phyloP scores from a whole-genome alignment of 331 rosid genomes.

The Quercus lobata region DNA sequence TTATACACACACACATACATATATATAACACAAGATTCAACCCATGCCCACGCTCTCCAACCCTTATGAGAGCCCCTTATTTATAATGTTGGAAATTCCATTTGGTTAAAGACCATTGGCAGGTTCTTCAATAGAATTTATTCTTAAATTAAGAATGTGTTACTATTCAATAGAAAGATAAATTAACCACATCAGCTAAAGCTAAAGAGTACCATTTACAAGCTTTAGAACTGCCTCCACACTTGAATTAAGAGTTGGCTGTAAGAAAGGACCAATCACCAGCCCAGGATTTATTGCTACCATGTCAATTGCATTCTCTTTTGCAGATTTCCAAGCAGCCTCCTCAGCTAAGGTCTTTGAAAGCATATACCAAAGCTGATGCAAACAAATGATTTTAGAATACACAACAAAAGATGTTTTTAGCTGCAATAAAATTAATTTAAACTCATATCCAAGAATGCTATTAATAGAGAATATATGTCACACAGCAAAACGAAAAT shows the following conservation, averaged over 20 bases:
- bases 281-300: slow-evolving; percentile 14
- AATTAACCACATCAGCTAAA: not conserved
- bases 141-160: not conserved
- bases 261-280: slow-evolving; percentile 27
- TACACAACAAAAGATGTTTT: no score
- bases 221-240: not conserved
- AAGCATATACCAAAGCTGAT: slow-evolving; percentile 25
- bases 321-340: slow-evolving; percentile 33
- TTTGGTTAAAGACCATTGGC: no score
- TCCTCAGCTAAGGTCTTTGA: slow-evolving; percentile 35
- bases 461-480: not conserved
- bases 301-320: slow-evolving; percentile 20
- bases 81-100: no score
- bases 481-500: not conserved
- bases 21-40: no score
- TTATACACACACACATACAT: no score
- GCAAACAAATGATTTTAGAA: not conserved
- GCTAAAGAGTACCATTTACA: slow-evolving; percentile 1
- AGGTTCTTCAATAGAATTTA: not conserved
- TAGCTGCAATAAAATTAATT: no score
- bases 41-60: no score
- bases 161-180: not conserved
- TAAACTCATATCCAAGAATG: no score
- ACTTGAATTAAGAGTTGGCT: slow-evolving; percentile 12
- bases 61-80: no score